Conservation (phyloP, 2,329 filamentous ascomycete genomes). For the Hansfordia pulvinata region DNA sequence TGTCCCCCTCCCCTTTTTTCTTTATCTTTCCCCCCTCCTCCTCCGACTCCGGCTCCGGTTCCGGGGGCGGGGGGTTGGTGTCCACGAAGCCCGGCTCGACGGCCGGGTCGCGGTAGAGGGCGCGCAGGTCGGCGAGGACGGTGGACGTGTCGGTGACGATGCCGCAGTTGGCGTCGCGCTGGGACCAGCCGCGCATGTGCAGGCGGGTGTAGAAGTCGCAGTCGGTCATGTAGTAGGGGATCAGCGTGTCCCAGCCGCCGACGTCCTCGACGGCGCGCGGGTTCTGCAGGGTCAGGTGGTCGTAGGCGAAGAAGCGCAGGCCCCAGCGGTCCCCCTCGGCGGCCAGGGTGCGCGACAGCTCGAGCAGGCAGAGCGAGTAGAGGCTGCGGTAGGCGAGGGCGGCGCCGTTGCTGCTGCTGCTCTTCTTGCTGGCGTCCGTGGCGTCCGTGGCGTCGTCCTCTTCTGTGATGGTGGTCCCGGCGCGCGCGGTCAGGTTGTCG, state of each 20-base stretch:
- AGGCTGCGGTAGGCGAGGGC: conserved; percentile 18
- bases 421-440: conserved; percentile 14
- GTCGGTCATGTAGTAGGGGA: conserved; percentile 35
- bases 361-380: conserved; percentile 16
- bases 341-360: conserved; percentile 19
- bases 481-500: conserved; percentile 11
- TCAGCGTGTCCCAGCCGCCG: conserved; percentile 34
- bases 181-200: conserved; percentile 21
- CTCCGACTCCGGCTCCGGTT: conserved; percentile 8
- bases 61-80: conserved; percentile 16
- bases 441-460: conserved; percentile 17
- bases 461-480: conserved; percentile 13
- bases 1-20: conserved; percentile 5
- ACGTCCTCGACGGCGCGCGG: conserved; percentile 26
- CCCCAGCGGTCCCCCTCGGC: conserved; percentile 29
- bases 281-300: conserved; percentile 34
- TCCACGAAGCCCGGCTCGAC: conserved; percentile 15
- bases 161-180: conserved; percentile 17
- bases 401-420: too few relatives aligned
- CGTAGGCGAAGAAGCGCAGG: conserved; percentile 24
- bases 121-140: conserved; percentile 22
- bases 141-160: conserved; percentile 24
- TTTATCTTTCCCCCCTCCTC: conserved; percentile 8
- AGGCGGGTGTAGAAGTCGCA: conserved; percentile 30
- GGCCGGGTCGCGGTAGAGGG: conserved; percentile 20